Base-by-base conservation (phyloP, 1,139 yeast genomes). In the Taphrina deformans region DNA sequence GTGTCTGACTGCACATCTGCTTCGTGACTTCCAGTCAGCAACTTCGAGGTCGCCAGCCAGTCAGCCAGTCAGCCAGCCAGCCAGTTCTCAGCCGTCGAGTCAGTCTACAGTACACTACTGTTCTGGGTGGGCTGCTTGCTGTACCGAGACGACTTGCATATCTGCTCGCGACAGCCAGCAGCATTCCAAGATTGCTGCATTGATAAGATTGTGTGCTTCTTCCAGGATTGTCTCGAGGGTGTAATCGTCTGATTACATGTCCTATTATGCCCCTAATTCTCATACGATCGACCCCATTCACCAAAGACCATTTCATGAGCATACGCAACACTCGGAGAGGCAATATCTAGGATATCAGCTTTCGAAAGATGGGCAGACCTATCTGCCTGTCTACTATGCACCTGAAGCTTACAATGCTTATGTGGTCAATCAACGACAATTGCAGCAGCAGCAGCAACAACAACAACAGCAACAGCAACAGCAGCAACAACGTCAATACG, bases 291-390 rank as follows among this genome's bases (percentile, higher is more conserved):
- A 44, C 7, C 4, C 48, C 3, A 7, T 9, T 7, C 48, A 44
- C 27, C 48, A 44, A 10, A 44, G 48, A 44, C n/a, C 24, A 7
- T 44, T 21, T 44, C 27, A 21, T 21, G 48, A 44, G 27, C 48
- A 44, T 44, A 14, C 33, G 26, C 53, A 48, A 21, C 21, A 26
- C n/a, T 6, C 53, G 2, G 53, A 27, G 5, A 23, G 58, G 21
- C 58, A 38, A 33, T 38, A 53, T 41, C 23, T 31, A 9, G 35
- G 26, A 21, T 53, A 53, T 35, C 45, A 40, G 35, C 6, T 53
- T 7, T 38, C 58, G 29, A 38, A 35, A 23, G 58, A 53, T 27
- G 58, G 58, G 4, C 31, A 23, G 24, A 53, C 23, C 23, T 53
- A 16, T 21, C 16, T 35, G 23, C 58, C 58, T 10, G 48, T 53